These are phyloP conservation scores for Kandelia obovata DNA, from an alignment of 345 rosid genomes.

Conservation along the genomic window DNA sequence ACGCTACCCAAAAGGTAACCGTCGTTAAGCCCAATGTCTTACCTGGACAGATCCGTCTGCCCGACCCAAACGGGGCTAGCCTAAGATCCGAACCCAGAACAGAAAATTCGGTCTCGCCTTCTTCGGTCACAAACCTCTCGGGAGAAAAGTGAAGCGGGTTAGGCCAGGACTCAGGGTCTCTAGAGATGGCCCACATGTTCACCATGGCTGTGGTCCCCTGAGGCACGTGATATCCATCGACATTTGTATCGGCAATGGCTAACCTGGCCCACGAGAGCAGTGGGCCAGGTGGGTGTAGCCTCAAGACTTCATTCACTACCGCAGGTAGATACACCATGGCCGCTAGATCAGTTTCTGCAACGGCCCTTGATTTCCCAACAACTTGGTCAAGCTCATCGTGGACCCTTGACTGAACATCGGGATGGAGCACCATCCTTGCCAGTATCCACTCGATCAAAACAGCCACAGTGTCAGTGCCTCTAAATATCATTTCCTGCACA, in stretches of 20 bases:
- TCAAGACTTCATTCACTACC: conserved; percentile 68
- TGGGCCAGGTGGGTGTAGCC: conserved; percentile 96
- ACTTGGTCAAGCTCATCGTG: conserved; percentile 62
- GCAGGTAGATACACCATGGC: conserved; percentile 59
- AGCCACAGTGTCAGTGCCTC: conserved; percentile 88
- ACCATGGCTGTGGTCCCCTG: conserved; percentile 91
- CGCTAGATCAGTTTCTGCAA: conserved; percentile 47
- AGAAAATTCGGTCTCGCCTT: conserved; percentile 50
- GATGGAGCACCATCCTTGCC: conserved; percentile 73
- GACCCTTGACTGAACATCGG: conserved; percentile 58
- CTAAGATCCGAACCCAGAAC: conserved; percentile 79
- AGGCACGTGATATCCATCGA: conserved; percentile 76
- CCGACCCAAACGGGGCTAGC: conserved; percentile 90
- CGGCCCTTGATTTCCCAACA: conserved; percentile 56
- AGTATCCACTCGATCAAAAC: conserved; percentile 86
- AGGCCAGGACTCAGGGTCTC: conserved; percentile 70
- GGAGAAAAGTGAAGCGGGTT: conserved; percentile 67
- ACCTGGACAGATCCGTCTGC: conserved; percentile 77
- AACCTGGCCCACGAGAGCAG: conserved; percentile 89
- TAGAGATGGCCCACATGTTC: conserved; percentile 91
- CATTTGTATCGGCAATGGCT: conserved; percentile 65
- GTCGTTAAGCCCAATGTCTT: conserved; percentile 64
- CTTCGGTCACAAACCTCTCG: conserved; percentile 49
- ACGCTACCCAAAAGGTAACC: conserved; percentile 66
- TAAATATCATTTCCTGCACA: conserved; percentile 78